Base-by-base conservation (phyloP, 1,284 basidiomycete species). In the Mixia osmundae region DNA sequence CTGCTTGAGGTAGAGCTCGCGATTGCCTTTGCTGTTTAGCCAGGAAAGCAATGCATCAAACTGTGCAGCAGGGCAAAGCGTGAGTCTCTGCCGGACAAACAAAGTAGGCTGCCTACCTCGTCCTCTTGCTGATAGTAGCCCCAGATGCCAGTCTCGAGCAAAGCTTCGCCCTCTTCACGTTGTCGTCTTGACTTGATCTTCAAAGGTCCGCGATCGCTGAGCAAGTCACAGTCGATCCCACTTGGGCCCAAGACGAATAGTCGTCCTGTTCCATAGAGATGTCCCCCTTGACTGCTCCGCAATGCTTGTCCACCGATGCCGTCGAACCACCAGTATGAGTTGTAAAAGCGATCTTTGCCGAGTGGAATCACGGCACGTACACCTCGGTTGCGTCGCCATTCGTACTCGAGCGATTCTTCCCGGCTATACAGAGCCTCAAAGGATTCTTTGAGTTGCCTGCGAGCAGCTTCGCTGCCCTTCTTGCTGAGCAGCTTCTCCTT, bases 241-340 rank as follows among this genome's bases (percentile, higher is more conserved):
- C 36, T 48, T 2, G 54, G 49, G 3, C 53, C 56, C 41, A 95
- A 89, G 20, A 95, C 61, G 54, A 89, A 91, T 33, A 95, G 54
- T 37, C 85, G 62, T 2, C 82, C 89, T 5, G 82, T 74, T 14
- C 82, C 80, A 52, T 83, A 89, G 50, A 51, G 47, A 5, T 75
- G 65, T 27, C 72, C 67, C 21, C 72, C 68, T 11, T 39, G 44
- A 3, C 40, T 39, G 6, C 32, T 30, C 30, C 35, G 75, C 74
- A 19, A 72, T 69, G 46, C 67, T 16, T 49, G 44, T 4, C 49
- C 71, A 3, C 91, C 89, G 59, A 89, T 69, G 3, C 91, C 89
- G 57, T 97, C 89, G 53, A 95, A 79, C 89, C 89, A 97, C 85
- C 87, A 97, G 44, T 94, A 67, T 23, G 77, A 71, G 55, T 91